Evolutionary conservation across 225 moss, liverwort and hornwort species (phyloP), one percentile per base, ranked within the genome.

Genomic region (Bryum argenteum): DNA sequence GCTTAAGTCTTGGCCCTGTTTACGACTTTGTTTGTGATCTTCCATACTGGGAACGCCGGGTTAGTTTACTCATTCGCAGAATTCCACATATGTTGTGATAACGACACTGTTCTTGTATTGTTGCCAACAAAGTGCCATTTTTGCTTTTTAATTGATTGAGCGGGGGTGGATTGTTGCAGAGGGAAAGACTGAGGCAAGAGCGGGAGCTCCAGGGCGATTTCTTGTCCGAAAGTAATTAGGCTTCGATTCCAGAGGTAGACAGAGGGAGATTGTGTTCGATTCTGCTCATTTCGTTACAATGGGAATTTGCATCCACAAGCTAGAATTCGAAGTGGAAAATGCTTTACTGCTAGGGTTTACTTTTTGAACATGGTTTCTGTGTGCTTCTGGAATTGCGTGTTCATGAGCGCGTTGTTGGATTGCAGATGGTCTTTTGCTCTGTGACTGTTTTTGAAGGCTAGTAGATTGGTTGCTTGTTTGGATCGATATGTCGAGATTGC

Each of bases 11-110:
- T 33, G 83, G 90, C 75, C 78, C 91, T 41, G 91, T 91, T n/a
- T 93, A 96, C 89, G 91, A 91, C 70, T 93, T 96, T 54, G 84
- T 96, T 48, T 96, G 96, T 58, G 91, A 96, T 72, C 91, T 96
- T 5, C 91, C 96, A 3, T 85, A 80, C 76, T 96, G 96, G 96
- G 93, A 93, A 68, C 93, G 96, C 61, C 71, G 87, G 89, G 93
- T 96, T 53, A 80, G 83, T 83, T n/a, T 19, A 33, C 6, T 43
- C 5, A 17, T 33, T 33, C 51, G 42, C 0, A 20, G 1, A 6
- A 13, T 28, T 10, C 10, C 13, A 1, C 37, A 10, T 37, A 11
- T 70, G 37, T 0, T 54, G 6, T 7, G 43, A 7, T 11, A 16
- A 10, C 18, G 57, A 22, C 26, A 28, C 28, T 28, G 5, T 5